These are phyloP conservation scores for Boletus sp. DNA, from an alignment of 768 basidiomycete genomes.

Conservation along the genomic window DNA sequence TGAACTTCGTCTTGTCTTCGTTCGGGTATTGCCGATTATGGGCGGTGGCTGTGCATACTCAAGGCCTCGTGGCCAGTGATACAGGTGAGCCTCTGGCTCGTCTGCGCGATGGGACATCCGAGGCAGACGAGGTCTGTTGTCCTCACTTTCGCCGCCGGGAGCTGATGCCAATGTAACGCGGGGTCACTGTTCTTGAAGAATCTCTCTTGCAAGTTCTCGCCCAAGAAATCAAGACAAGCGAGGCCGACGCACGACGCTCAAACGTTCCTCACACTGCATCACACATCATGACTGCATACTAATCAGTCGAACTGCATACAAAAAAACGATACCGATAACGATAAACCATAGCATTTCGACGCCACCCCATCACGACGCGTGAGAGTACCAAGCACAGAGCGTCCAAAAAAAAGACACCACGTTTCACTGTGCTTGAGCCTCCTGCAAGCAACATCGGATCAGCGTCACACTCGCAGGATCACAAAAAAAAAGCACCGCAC, in stretches of 20 bases:
- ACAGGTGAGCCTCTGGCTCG: no score
- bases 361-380: neutral
- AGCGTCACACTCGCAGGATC: neutral
- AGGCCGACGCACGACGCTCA: no score
- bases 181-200: no score
- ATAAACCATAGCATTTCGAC: neutral
- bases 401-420: neutral
- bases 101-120: no score
- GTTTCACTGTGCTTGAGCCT: slow-evolving; percentile 46
- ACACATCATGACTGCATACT: neutral
- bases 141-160: no score
- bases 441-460: slow-evolving; percentile 28
- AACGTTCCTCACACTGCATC: no score
- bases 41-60: slow-evolving; percentile 23
- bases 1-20: neutral
- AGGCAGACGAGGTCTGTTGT: no score
- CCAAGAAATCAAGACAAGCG: neutral
- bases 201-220: neutral
- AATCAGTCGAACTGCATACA: neutral
- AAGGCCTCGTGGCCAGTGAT: no score
- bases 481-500: slow-evolving; percentile 34
- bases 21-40: slow-evolving; percentile 25
- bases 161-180: no score
- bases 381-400: neutral
- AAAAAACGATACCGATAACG: slow-evolving; percentile 20